These are phyloP conservation scores for Phytopythium mirpurense DNA, from an alignment of 352 stramenopile species.

Conservation along the genomic window DNA sequence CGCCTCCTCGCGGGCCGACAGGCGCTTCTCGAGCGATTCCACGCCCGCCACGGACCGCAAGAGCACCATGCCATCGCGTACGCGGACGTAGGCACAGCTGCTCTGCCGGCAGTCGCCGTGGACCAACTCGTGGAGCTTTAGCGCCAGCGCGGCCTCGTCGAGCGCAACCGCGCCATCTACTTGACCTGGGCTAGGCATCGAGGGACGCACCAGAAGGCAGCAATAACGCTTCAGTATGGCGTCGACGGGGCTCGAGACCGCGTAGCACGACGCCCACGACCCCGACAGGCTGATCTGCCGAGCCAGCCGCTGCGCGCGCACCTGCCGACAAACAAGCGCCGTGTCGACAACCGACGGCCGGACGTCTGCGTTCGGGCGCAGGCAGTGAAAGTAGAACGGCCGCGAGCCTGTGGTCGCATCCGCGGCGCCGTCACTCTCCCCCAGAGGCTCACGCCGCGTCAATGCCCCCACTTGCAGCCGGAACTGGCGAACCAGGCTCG, in stretches of 20 bases:
- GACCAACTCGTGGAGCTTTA: background rate
- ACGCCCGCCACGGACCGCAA: constrained; percentile 26
- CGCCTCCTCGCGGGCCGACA: constrained; percentile 25
- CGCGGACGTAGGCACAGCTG: background rate
- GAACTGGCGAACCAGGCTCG: constrained; percentile 35
- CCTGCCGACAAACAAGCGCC: constrained; percentile 25
- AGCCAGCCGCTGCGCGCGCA: constrained; percentile 26
- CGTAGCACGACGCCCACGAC: constrained; percentile 14
- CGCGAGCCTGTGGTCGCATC: constrained; percentile 8
- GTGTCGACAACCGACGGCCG: constrained; percentile 20
- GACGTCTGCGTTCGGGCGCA: constrained; percentile 32
- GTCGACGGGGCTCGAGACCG: constrained; percentile 19
- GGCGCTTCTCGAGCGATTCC: constrained; percentile 34
- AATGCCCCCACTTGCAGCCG: constrained; percentile 30
- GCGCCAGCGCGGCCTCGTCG: background rate
- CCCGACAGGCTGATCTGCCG: constrained; percentile 26
- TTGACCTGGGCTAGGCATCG: background rate
- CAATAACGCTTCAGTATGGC: constrained; percentile 24
- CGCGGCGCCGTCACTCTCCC: background rate
- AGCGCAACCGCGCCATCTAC: background rate
- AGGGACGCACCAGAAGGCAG: constrained; percentile 11
- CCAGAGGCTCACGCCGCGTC: constrained; percentile 3
- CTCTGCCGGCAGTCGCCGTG: background rate
- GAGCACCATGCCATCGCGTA: constrained; percentile 7
- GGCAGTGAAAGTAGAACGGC: constrained; percentile 50